phyloP scores from a whole-genome alignment of 805 yeast genomes.

The Yamadazyma olivae region DNA sequence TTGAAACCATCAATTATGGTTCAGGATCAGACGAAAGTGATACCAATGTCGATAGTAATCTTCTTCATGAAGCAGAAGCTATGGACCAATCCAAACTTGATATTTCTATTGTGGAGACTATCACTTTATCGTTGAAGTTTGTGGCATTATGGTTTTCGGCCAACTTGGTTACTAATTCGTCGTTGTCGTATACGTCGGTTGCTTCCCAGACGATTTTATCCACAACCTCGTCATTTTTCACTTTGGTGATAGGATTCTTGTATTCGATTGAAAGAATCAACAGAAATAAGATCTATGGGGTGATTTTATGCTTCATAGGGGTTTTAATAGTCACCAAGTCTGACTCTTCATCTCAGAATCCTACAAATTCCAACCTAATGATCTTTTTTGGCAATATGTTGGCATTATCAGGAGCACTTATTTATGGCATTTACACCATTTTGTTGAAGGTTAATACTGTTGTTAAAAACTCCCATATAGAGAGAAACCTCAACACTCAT shows the following conservation, averaged over 20 bases:
- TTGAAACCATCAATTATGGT: conserved; percentile 8
- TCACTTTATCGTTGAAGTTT: conserved; percentile 73
- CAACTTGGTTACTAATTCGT: conserved; percentile 83
- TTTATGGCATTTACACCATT: conserved; percentile 90
- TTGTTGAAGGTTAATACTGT: conserved; percentile 67
- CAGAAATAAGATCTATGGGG: conserved; percentile 61
- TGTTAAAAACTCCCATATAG: conserved; percentile 47
- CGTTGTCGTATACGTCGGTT: conserved; percentile 84
- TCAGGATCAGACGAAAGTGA: conserved; percentile 2
- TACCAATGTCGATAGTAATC: not conserved
- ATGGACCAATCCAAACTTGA: conserved; percentile 8
- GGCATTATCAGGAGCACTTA: conserved; percentile 82
- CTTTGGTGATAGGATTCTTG: conserved; percentile 74
- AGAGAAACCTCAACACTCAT: conserved; percentile 75
- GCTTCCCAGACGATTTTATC: conserved; percentile 92
- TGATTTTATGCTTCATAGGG: conserved; percentile 71
- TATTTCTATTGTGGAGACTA: conserved; percentile 59
- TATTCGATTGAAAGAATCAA: conserved; percentile 70
- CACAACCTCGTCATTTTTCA: conserved; percentile 91
- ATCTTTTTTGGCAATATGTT: conserved; percentile 67
- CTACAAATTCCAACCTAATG: conserved; percentile 16
- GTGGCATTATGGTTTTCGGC: conserved; percentile 89
- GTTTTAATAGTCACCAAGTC: conserved; percentile 75
- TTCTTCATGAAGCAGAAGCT: not conserved
- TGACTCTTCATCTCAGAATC: conserved; percentile 45